A percentile compares a stretch with the other conserved stretches of the same genome.
These are phyloP conservation scores for Cordyceps cicadae DNA, from an alignment of 2,329 filamentous ascomycete species.

Conservation along the genomic window DNA sequence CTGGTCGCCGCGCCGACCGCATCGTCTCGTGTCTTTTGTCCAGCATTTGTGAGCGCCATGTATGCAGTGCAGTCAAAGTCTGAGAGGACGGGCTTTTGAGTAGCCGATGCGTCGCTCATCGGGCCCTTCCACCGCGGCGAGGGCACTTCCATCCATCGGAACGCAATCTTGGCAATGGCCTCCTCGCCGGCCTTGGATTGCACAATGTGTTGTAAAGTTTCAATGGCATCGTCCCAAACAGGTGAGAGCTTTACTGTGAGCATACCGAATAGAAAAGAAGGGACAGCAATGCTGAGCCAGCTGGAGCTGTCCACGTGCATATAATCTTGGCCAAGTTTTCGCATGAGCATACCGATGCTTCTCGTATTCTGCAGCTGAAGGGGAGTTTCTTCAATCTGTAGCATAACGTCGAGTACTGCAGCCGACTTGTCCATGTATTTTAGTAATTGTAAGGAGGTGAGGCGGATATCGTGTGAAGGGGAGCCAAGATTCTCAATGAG, in stretches of 20 bases:
- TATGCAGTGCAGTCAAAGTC: constrained; percentile 84
- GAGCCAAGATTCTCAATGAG: constrained; percentile 67
- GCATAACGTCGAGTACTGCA: constrained; percentile 44
- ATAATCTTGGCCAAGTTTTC: constrained; percentile 64
- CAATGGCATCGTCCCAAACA: constrained; percentile 76
- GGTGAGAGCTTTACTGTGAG: constrained; percentile 78
- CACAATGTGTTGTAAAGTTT: constrained; percentile 66
- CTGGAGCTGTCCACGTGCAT: constrained; percentile 47
- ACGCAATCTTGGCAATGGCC: constrained; percentile 60
- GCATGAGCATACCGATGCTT: constrained; percentile 74
- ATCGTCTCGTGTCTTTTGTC: constrained; percentile 43
- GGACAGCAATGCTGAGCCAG: constrained; percentile 64
- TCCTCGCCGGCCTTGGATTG: constrained; percentile 65
- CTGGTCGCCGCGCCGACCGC: constrained; percentile 46
- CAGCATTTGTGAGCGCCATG: constrained; percentile 45
- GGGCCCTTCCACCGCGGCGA: constrained; percentile 47
- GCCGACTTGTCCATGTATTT: constrained; percentile 41
- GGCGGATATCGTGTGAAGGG: constrained; percentile 65
- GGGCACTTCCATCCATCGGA: constrained; percentile 64
- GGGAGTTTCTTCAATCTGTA: constrained; percentile 71
- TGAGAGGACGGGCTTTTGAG: constrained; percentile 40
- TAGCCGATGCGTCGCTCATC: constrained; percentile 24
- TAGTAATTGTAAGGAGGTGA: constrained; percentile 65
- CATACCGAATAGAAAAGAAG: constrained; percentile 80
- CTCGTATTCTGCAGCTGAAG: constrained; percentile 64